A percentile compares a stretch with the other conserved stretches of the same genome.
These are phyloP conservation scores for Pythium aquatile DNA, from an alignment of 352 stramenopile genomes.

Conservation along the genomic window DNA sequence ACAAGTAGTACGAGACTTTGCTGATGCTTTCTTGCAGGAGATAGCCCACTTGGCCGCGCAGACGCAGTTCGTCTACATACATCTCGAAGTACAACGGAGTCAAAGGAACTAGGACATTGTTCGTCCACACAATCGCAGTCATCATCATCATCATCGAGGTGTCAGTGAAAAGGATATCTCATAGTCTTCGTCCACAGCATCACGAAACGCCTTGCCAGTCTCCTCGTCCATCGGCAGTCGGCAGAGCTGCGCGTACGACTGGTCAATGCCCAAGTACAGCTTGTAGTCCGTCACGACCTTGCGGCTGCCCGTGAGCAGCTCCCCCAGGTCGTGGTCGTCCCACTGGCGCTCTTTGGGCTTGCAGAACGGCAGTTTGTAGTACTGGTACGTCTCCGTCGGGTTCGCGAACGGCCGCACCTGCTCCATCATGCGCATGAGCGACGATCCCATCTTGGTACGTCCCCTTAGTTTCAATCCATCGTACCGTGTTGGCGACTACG, in stretches of 20 bases:
- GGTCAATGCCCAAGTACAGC: constrained; percentile 79
- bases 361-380: constrained; percentile 98
- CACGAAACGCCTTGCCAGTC: constrained; percentile 89
- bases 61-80: constrained; percentile 97
- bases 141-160: neutral
- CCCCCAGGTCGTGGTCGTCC: constrained; percentile 91
- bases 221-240: constrained; percentile 73
- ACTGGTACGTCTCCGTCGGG: constrained; percentile 98
- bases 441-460: neutral
- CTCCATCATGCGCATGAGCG: neutral
- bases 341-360: constrained; percentile 78
- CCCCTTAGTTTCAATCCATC: constrained; percentile 5
- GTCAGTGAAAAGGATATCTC: constrained; percentile 56
- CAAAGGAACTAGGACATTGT: constrained; percentile 20
- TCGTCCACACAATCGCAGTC: neutral
- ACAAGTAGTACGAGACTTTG: constrained; percentile 89
- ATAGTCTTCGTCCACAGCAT: constrained; percentile 97
- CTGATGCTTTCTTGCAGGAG: constrained; percentile 70
- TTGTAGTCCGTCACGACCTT: constrained; percentile 89
- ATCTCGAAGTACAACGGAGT: constrained; percentile 90
- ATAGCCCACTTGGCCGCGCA: constrained; percentile 95
- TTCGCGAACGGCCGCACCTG: constrained; percentile 95
- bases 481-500: constrained; percentile 68
- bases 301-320: constrained; percentile 95
- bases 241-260: constrained; percentile 89